Evolutionary conservation across 2,329 filamentous ascomycete species (phyloP).

Genomic region (Nemania abortiva): DNA sequence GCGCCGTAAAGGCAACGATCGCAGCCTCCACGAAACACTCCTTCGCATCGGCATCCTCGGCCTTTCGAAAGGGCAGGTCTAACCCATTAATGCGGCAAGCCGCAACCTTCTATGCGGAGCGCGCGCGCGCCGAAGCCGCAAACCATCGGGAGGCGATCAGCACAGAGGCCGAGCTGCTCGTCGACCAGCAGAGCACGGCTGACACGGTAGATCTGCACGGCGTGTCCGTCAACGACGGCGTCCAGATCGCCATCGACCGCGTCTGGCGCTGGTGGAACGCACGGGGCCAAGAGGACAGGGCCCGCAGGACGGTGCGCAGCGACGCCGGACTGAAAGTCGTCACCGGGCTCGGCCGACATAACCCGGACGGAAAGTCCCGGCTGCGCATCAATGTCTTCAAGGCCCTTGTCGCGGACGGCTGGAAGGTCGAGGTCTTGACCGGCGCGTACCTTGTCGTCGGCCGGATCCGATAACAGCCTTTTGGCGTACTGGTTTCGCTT

Average conservation of each 20-base stretch:
- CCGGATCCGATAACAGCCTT: slow-evolving; percentile 47
- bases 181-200: slow-evolving; percentile 72
- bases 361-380: slow-evolving; percentile 77
- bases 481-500: background rate
- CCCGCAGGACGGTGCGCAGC: slow-evolving; percentile 63
- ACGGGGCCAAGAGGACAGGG: slow-evolving; percentile 75
- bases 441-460: slow-evolving; percentile 80
- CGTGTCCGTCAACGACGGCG: slow-evolving; percentile 82
- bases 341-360: slow-evolving; percentile 85
- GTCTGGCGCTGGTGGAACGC: slow-evolving; percentile 81
- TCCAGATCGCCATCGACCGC: slow-evolving; percentile 77
- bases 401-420: slow-evolving; percentile 81
- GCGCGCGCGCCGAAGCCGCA: slow-evolving; percentile 73
- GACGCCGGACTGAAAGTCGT: slow-evolving; percentile 76
- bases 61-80: slow-evolving; percentile 68
- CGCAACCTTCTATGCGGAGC: slow-evolving; percentile 79
- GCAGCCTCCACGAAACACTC: slow-evolving; percentile 47
- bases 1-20: slow-evolving; percentile 32
- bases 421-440: slow-evolving; percentile 80
- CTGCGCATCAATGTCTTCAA: slow-evolving; percentile 84
- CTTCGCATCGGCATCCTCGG: slow-evolving; percentile 55
- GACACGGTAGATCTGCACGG: slow-evolving; percentile 83
- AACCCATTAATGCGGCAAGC: slow-evolving; percentile 80
- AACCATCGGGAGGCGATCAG: slow-evolving; percentile 70
- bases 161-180: slow-evolving; percentile 77